Base-by-base conservation (phyloP, 371 early-diverging fungal species). In the Haplosporangium sp. region DNA sequence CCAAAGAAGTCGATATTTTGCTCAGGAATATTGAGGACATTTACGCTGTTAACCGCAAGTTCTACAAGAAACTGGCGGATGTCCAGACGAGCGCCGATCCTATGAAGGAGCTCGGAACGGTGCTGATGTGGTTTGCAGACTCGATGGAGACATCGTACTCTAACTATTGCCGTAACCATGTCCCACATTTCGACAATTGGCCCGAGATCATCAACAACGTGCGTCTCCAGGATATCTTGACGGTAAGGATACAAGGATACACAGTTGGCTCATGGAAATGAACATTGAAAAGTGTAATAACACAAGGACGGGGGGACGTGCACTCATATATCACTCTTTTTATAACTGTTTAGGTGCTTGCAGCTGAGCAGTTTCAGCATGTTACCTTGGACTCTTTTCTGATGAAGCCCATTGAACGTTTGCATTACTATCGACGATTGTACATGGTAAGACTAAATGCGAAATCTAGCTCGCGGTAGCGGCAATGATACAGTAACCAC, bases 401-500 rank as follows among this genome's bases (percentile, higher is more conserved):
- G 43, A 68, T 73, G 69, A 79, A 79, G 56, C 80, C 80, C 8
- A 79, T 79, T 56, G 80, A 79, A 20, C 80, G 80, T 29, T 56
- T 79, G 7, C 80, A 79, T 18, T 73, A 79, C 60, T 79, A 79
- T 54, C 73, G 80, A 23, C 59, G 80, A 16, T 60, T 79, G 12
- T 79, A 73, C 66, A 79, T 79, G 80, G 80, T 79, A 64, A 55
- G 62, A 14, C 20, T 6, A 36, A 18, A 29, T 36, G n/a, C 11
- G 38, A 48, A 18, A 40, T 47, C 36, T 11, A 29, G 29, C 4
- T 29, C 29, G 29, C 4, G 29, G 29, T 29, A 29, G 29, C 4
- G 29, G 4, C 29, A 29, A 29, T 29, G 29, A 29, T 29, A 29
- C 29, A 29, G 4, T 29, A 4, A 4, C 29, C 29, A 29, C 18